Base-by-base conservation (phyloP, 805 yeast genomes). In the Cephaloascus albidus region DNA sequence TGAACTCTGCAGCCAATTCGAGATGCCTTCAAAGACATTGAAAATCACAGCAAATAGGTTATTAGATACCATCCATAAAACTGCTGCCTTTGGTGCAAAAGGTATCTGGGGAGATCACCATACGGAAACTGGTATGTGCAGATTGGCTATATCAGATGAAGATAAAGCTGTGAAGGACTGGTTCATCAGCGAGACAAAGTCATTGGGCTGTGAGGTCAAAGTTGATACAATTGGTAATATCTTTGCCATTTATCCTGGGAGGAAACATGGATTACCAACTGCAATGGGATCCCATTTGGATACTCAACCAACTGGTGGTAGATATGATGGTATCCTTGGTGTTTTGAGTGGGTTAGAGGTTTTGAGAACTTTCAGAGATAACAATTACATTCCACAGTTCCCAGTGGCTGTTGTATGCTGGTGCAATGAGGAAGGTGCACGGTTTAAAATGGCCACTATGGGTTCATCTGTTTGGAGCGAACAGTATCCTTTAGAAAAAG, bases 371-470 rank as follows among this genome's bases (percentile, higher is more conserved):
- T 58, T 81, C 51, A 73, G 76, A 42, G 85, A 76, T 15, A 74
- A 76, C 53, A 61, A 66, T 34, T 70, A 59, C 49, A 64, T 61
- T 10, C 85, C 89, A n/a, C 70, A 76, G 39, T 80, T 65, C 44
- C 87, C 87, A 6, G 70, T 81, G 40, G 78, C 81, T 4, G 66
- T 78, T 3, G 68, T 81, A 33, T 68, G 75, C 50, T 81, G 89
- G 89, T 77, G 79, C 55, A 81, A 81, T 50, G 89, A 81, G 52
- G 89, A 81, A 60, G 89, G 89, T 41, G 87, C 88, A 0, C 58
- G 89, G 38, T 81, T 80, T 50, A 85, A 87, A n/a, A 64, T 73
- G 58, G 68, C 81, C 35, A 68, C 78, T 54, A 78, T 81, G 73
- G 72, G 82, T 2, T 74, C 82, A 3, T 69, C 79, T 12, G 85